Evolutionary conservation across 768 basidiomycete genomes (phyloP), one percentile per base, ranked within the genome.

Genomic region (Suillus ampliporus): DNA sequence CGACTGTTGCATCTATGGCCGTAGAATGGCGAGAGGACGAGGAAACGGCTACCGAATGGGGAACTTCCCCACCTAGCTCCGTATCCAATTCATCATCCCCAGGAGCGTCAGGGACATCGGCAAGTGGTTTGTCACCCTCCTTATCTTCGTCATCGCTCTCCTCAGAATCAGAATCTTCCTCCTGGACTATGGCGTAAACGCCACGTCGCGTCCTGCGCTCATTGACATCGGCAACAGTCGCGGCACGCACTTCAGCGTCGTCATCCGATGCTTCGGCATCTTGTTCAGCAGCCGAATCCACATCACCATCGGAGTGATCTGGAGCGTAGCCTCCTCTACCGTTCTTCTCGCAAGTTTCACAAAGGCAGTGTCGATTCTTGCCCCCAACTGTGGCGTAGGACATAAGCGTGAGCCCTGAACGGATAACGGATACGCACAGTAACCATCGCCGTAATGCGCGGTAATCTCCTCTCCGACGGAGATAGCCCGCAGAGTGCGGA

Each of bases 361-460:
- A 95, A 34, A 95, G 81, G 73, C 93, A 95, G 71, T 89, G 86
- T 26, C 88, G 82, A 68, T 90, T 90, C 63, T 83, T 86, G 64
- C 84, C 80, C 57, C 89, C 89, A 72, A 90, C 88, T 89, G 65
- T 64, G 60, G 66, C 48, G 51, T 62, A 68, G 57, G 48, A 40
- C 48, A 31, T 79, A 43, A 72, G 70, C 54, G 37, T 40, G 44
- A 65, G 50, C 65, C 66, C 57, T 63, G 65, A 51, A 19, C 31
- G 19, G 10, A 37, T 54, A 64, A 63, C 54, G 61, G 43, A 63
- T 56, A 86, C 91, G 78, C 73, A 95, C 92, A 95, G 75, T 95
- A 95, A 51, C 90, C 90, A 77, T 94, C 91, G 50, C 94, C 93
- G 71, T 95, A 95, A 73, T 93, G 91, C 47, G 93, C 93, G 35